These are phyloP conservation scores for Melastoma candidum DNA, from an alignment of 441 rosid genomes.

Conservation along the genomic window DNA sequence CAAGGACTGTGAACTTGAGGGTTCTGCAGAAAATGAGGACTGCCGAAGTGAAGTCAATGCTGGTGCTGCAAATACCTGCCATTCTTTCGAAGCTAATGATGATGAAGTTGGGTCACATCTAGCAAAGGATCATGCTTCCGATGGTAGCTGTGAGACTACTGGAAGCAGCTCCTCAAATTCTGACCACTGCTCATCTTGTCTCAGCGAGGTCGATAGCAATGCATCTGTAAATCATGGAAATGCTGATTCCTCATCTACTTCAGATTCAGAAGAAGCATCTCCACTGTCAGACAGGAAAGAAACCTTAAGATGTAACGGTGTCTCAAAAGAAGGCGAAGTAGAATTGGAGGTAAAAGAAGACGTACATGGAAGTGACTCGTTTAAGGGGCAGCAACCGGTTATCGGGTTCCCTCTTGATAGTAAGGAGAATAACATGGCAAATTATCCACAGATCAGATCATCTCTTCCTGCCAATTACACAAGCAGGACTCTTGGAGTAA, in stretches of 20 bases:
- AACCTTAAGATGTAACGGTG: slow-evolving; percentile 29
- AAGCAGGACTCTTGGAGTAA: slow-evolving; percentile 24
- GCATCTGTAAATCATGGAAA: slow-evolving; percentile 55
- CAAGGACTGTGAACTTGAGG: slow-evolving; percentile 11
- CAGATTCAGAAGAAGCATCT: slow-evolving; percentile 79
- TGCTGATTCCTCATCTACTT: slow-evolving; percentile 57
- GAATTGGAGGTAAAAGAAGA: slow-evolving; percentile 24
- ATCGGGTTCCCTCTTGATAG: slow-evolving; percentile 27
- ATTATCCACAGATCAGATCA: slow-evolving; percentile 25
- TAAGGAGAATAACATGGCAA: slow-evolving; percentile 22
- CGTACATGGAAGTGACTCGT: slow-evolving; percentile 22
- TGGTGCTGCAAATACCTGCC: slow-evolving; percentile 22
- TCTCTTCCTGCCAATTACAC: slow-evolving; percentile 31
- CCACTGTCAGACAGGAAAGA: slow-evolving; percentile 62
- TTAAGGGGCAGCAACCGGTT: slow-evolving; percentile 22
- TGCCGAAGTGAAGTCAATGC: slow-evolving; percentile 20
- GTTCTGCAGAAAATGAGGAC: slow-evolving; percentile 19
- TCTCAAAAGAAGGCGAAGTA: slow-evolving; percentile 26
- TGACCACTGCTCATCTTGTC: slow-evolving; percentile 80
- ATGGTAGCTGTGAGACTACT: slow-evolving; percentile 30
- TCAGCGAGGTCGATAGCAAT: slow-evolving; percentile 72
- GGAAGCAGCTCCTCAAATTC: slow-evolving; percentile 49
- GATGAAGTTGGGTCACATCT: slow-evolving; percentile 27
- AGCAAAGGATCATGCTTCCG: slow-evolving; percentile 13
- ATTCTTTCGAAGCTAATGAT: slow-evolving; percentile 23